These are phyloP conservation scores for Jatropha multifida DNA, from an alignment of 441 rosid genomes.

Conservation along the genomic window DNA sequence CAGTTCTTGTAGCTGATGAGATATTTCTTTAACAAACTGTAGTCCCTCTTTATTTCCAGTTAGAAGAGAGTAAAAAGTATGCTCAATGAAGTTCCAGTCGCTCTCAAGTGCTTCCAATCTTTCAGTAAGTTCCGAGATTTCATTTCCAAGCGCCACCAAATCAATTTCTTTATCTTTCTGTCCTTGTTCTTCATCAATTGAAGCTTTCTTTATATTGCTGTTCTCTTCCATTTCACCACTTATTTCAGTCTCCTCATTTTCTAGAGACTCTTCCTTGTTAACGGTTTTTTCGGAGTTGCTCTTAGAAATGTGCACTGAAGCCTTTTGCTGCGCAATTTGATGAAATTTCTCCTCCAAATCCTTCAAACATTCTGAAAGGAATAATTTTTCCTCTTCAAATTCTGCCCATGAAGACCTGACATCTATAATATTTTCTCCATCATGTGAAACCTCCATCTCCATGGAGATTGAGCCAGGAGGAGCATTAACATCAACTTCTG, in stretches of 20 bases:
- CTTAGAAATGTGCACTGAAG: conserved; percentile 16
- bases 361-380: conserved; percentile 33
- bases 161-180: conserved; percentile 18
- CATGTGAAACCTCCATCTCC: conserved; percentile 18
- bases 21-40: conserved; percentile 46
- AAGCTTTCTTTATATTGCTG: not conserved
- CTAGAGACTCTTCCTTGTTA: conserved; percentile 23
- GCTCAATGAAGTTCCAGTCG: conserved; percentile 43
- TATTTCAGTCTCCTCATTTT: conserved; percentile 24
- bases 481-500: conserved; percentile 15
- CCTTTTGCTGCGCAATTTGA: conserved; percentile 20
- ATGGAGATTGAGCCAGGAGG: conserved; percentile 7
- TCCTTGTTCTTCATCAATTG: conserved; percentile 18
- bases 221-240: conserved; percentile 24
- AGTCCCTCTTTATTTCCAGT: conserved; percentile 40
- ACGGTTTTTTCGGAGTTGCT: conserved; percentile 29
- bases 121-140: conserved; percentile 44
- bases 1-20: conserved; percentile 45
- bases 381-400: conserved; percentile 37
- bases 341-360: conserved; percentile 43
- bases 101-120: conserved; percentile 55
- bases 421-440: conserved; percentile 19
- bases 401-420: conserved; percentile 26
- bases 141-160: conserved; percentile 38
- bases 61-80: conserved; percentile 41